These are phyloP conservation scores for Hyphopichia wangnamkhiaoensis DNA, from an alignment of 1,139 yeast genomes.

Conservation along the genomic window DNA sequence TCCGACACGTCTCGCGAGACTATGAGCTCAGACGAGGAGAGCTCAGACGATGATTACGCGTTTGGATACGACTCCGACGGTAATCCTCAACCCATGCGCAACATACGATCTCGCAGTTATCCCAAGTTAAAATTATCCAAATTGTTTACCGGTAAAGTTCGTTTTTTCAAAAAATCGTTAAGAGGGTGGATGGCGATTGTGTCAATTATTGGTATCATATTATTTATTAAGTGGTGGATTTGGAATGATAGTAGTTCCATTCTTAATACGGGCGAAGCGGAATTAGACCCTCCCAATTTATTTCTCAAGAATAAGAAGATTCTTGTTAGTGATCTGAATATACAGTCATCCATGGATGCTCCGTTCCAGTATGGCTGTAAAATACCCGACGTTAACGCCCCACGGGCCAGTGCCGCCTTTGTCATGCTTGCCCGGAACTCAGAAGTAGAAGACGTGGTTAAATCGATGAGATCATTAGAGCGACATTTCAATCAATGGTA, in stretches of 20 bases:
- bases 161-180: conserved; percentile 1
- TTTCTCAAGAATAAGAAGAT: conserved; percentile 9
- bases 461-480: conserved; percentile 72
- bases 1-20: not conserved
- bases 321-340: conserved; percentile 28
- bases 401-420: conserved; percentile 71
- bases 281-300: no score
- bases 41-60: conserved; percentile 5
- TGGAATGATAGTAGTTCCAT: not conserved
- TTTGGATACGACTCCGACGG: conserved; percentile 6
- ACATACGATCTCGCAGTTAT: not conserved
- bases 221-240: not conserved
- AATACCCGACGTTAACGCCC: conserved; percentile 30
- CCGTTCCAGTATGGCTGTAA: conserved; percentile 59
- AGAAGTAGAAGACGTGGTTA: conserved; percentile 68
- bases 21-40: conserved; percentile 1
- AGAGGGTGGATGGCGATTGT: not conserved
- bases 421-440: conserved; percentile 80
- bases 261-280: conserved; percentile 3
- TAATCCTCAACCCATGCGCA: not conserved
- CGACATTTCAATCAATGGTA: conserved; percentile 89
- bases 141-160: not conserved
- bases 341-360: conserved; percentile 33
- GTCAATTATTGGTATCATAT: not conserved
- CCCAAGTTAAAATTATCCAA: not conserved